Evolutionary conservation across 495 filamentous ascomycete species (phyloP).

Genomic region (Penicillium canescens): DNA sequence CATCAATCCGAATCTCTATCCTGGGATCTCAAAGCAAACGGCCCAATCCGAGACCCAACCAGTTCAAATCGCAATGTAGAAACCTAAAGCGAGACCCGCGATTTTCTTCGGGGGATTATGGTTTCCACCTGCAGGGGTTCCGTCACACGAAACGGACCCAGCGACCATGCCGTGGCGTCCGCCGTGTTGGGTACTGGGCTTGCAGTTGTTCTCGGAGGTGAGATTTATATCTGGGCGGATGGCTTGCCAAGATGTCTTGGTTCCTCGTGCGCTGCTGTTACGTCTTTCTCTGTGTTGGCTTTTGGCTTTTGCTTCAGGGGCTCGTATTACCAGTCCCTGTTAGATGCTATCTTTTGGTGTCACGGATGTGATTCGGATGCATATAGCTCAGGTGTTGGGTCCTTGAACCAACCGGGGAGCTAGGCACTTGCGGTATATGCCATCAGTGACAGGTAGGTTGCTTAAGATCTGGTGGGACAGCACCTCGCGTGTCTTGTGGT

Average conservation of each 20-base stretch:
- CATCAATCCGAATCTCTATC: background rate
- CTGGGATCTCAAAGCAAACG: background rate
- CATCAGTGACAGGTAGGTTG: too few species aligned
- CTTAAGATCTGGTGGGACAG: too few species aligned
- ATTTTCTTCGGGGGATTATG: background rate
- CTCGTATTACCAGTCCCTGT: background rate
- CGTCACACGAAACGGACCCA: background rate
- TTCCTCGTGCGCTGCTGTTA: background rate
- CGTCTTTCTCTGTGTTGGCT: background rate
- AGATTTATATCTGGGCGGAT: background rate
- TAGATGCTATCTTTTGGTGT: background rate
- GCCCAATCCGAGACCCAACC: background rate
- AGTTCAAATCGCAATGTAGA: background rate
- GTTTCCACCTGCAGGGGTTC: background rate
- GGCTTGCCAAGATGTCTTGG: background rate
- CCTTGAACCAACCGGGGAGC: too few species aligned
- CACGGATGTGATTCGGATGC: background rate
- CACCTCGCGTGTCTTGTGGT: too few species aligned
- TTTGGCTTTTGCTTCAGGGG: background rate
- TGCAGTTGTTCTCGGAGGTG: background rate
- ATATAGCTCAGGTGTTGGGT: background rate
- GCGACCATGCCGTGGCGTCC: background rate
- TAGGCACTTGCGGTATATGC: too few species aligned
- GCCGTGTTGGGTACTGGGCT: background rate
- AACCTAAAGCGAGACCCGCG: background rate